A percentile compares a stretch with the other conserved stretches of the same genome.
Evolutionary conservation across 1,139 yeast genomes (phyloP).

Genomic region (Pichia sp.): DNA sequence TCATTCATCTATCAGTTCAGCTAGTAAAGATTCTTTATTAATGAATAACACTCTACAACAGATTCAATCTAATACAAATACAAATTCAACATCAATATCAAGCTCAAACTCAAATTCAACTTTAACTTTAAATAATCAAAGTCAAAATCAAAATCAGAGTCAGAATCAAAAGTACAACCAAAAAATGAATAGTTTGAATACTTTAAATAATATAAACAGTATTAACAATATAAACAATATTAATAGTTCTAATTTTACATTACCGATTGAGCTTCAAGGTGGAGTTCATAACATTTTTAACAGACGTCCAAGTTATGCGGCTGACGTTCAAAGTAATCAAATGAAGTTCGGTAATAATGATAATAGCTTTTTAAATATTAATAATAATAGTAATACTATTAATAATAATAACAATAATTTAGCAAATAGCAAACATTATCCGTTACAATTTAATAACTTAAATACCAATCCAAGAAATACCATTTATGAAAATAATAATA

Average conservation of each 20-base stretch:
- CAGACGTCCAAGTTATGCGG: conserved; percentile 61
- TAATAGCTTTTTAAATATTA: too few relatives aligned
- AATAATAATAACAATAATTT: too few relatives aligned
- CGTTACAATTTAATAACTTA: conserved; percentile 5
- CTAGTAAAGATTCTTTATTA: conserved; percentile 23
- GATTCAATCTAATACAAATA: conserved; percentile 10
- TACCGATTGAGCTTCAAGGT: conserved; percentile 58
- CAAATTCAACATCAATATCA: conserved; percentile 1
- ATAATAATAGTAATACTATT: too few relatives aligned
- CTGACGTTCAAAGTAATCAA: conserved; percentile 39
- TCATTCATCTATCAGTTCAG: conserved; percentile 26
- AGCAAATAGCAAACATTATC: conserved; percentile 8
- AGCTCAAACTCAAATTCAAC: background rate
- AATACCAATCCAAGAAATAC: conserved; percentile 8
- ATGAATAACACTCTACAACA: conserved; percentile 5
- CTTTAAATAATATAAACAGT: background rate
- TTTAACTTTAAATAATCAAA: background rate
- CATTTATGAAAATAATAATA: conserved; percentile 9
- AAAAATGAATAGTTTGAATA: background rate
- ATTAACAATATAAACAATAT: too few relatives aligned
- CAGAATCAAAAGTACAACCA: too few relatives aligned
- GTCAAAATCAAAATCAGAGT: too few relatives aligned
- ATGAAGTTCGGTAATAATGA: background rate
- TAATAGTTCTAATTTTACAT: conserved; percentile 32
- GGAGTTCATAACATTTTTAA: conserved; percentile 57